Evolutionary conservation across 352 stramenopile species (phyloP).

Genomic region (Globisporangium irregulare): DNA sequence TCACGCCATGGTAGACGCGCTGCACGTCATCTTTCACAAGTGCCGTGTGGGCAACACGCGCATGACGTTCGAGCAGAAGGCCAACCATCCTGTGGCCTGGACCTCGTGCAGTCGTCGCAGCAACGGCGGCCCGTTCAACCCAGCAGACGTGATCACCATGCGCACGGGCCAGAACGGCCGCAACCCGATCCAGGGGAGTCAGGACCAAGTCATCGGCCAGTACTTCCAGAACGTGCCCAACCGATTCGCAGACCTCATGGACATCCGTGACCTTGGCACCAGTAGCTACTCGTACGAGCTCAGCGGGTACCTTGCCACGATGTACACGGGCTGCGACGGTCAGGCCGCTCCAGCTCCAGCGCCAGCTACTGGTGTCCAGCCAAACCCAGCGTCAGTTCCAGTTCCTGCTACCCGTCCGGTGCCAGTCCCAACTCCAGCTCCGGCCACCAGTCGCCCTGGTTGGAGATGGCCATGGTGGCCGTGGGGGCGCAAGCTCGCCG

Average conservation of each 20-base stretch:
- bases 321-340: conserved; percentile 14
- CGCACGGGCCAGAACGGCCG: conserved; percentile 28
- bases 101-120: conserved; percentile 15
- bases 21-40: conserved; percentile 57
- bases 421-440: background rate
- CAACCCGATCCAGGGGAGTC: conserved; percentile 18
- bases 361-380: background rate
- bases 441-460: conserved; percentile 2
- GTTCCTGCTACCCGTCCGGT: too few species aligned
- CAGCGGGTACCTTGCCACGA: conserved; percentile 7
- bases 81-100: conserved; percentile 22
- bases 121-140: conserved; percentile 8
- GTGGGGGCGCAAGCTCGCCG: background rate
- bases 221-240: conserved; percentile 57
- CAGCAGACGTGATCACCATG: conserved; percentile 23
- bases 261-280: conserved; percentile 12
- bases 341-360: background rate
- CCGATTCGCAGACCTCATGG: conserved; percentile 15
- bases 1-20: conserved; percentile 43
- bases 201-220: conserved; percentile 24
- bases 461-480: background rate
- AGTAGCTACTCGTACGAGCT: conserved; percentile 17
- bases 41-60: conserved; percentile 28
- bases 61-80: conserved; percentile 31
- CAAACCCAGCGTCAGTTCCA: background rate